Conservation (phyloP, 495 filamentous ascomycete species). For the Penicillium argentinense region DNA sequence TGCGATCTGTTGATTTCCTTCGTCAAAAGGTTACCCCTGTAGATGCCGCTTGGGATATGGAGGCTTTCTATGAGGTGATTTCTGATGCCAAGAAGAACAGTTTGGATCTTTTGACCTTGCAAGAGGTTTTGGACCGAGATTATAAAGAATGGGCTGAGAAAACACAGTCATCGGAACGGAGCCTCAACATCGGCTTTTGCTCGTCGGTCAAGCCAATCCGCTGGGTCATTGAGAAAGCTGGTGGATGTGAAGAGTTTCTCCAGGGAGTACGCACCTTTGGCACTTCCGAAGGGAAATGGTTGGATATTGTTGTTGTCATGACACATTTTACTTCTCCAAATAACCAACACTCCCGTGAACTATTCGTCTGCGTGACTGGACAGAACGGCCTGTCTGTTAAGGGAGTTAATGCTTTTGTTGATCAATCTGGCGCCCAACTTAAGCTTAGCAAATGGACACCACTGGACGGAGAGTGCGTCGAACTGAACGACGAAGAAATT, state of each 20-base stretch:
- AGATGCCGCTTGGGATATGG: slow-evolving; percentile 42
- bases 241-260: slow-evolving; percentile 41
- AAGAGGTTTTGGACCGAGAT: slow-evolving; percentile 82
- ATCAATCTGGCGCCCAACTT: slow-evolving; percentile 46
- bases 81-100: slow-evolving; percentile 66
- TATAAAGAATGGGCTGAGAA: slow-evolving; percentile 85
- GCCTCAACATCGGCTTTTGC: slow-evolving; percentile 68
- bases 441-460: slow-evolving; percentile 55
- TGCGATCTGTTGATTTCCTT: slow-evolving; percentile 61
- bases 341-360: slow-evolving; percentile 62
- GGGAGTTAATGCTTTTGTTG: slow-evolving; percentile 55
- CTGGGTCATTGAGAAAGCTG: slow-evolving; percentile 60
- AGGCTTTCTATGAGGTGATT: slow-evolving; percentile 62
- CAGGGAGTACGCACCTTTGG: slow-evolving; percentile 55
- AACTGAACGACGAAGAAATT: slow-evolving; percentile 35
- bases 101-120: slow-evolving; percentile 62
- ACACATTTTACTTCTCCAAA: slow-evolving; percentile 58
- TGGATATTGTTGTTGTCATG: slow-evolving; percentile 76
- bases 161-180: slow-evolving; percentile 18
- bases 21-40: slow-evolving; percentile 48
- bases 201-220: slow-evolving; percentile 66
- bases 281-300: slow-evolving; percentile 36
- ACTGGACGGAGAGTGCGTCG: slow-evolving; percentile 41
- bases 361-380: slow-evolving; percentile 64
- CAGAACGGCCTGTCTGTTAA: slow-evolving; percentile 40